These are phyloP conservation scores for Capronia americana DNA, from an alignment of 2,329 filamentous ascomycete species.

Conservation along the genomic window DNA sequence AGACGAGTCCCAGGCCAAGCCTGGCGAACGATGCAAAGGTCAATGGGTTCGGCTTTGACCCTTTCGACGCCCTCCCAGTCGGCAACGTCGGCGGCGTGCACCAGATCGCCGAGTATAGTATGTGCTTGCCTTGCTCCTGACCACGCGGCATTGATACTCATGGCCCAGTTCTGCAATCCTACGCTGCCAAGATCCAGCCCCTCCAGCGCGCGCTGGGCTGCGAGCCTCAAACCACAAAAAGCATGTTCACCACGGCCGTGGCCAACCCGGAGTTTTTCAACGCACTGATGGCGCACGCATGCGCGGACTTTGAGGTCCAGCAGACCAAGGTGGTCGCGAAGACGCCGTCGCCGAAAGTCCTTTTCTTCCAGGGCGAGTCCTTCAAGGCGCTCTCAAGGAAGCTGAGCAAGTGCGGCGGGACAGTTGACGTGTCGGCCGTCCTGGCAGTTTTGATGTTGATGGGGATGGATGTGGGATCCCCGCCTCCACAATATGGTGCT, in stretches of 20 bases:
- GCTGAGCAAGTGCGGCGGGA: neutral
- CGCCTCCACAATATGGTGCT: neutral
- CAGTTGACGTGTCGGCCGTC: conserved; percentile 12
- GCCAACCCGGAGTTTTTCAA: conserved; percentile 20
- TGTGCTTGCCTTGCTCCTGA: neutral
- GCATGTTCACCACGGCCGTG: conserved; percentile 13
- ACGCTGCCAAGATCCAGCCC: conserved; percentile 15
- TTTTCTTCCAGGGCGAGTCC: conserved; percentile 16
- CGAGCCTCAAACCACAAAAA: neutral
- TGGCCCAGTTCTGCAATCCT: conserved; percentile 13
- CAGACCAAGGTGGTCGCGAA: neutral
- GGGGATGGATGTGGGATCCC: conserved; percentile 14
- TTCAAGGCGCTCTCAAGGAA: conserved; percentile 15
- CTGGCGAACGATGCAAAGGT: neutral
- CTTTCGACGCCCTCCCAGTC: conserved; percentile 6
- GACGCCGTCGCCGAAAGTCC: conserved; percentile 9
- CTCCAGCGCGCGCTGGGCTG: conserved; percentile 8
- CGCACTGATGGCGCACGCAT: conserved; percentile 16
- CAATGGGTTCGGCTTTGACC: conserved; percentile 4
- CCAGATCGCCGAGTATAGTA: conserved; percentile 16
- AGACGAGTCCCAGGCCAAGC: neutral
- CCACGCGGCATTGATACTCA: neutral
- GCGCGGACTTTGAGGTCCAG: conserved; percentile 11
- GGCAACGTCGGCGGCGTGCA: neutral
- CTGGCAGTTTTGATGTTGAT: conserved; percentile 20